Base-by-base conservation (phyloP, 2,329 filamentous ascomycete genomes). In the Magnaporthiopsis rhizophila region DNA sequence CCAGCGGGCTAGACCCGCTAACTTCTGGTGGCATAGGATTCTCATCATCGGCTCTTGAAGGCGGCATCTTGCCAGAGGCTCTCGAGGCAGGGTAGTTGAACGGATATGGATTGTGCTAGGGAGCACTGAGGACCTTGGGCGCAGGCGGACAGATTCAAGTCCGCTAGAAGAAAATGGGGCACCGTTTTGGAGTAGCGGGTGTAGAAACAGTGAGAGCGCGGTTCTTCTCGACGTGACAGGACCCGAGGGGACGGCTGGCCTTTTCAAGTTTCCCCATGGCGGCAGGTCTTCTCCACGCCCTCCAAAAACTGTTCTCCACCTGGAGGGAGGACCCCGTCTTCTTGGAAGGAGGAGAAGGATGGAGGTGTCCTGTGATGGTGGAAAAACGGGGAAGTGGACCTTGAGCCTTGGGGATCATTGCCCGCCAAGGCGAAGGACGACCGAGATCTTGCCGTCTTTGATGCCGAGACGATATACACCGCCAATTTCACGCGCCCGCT, bases 41-140 rank as follows among this genome's bases (percentile, higher is more conserved):
- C 59, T 61, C 59, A 28, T 61, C 59, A 12, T 61, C 59, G n/a
- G 26, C 59, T 45, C 34, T 61, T 28, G 59, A 34, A 26, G 59
- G 59, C 3, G 59, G 59, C 59, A 61, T 61, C 18, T 45, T 61
- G 34, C 21, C 18, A 24, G 21, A 24, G 45, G 45, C n/a, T 53
- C 45, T 53, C 2, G 21, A 21, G 21, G 1, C 8, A 24, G 4
- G 45, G 1, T 0, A 9, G 11, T 7, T 11, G 18, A n/a, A 53
- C 24, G 45, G 45, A 24, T n/a, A n/a, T 53, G 45, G 45, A 24
- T 21, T 1, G 21, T 24, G 45, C 7, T 53, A 11, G 21, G 7
- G 11, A 18, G 8, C 7, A 11, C 45, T 24, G 15, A 36, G 45
- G 18, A 1, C 21, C 45, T 8, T 53, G 45, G 45, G 7, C 45